phyloP scores from a whole-genome alignment of 2,329 filamentous ascomycete species.

The Aspergillus pseudoviridinutans region DNA sequence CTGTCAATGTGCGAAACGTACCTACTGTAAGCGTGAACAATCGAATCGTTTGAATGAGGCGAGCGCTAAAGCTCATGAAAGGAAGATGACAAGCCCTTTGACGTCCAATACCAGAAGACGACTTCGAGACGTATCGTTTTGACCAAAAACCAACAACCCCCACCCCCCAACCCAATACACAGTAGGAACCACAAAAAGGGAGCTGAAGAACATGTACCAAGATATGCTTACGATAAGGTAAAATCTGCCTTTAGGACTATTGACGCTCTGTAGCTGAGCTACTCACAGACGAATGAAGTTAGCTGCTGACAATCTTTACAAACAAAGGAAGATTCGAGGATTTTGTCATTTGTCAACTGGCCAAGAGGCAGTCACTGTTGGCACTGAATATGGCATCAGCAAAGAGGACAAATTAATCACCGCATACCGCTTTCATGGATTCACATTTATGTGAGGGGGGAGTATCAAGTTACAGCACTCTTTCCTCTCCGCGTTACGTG shows the following conservation, averaged over 20 bases:
- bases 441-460: conserved; percentile 88
- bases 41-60: not conserved
- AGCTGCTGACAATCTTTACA: conserved; percentile 93
- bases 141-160: no score
- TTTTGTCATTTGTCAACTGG: conserved; percentile 97
- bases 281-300: conserved; percentile 85
- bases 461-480: conserved; percentile 58
- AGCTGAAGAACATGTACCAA: conserved; percentile 94
- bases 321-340: conserved; percentile 98
- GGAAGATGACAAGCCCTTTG: conserved; percentile 86
- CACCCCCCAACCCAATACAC: conserved; percentile 88
- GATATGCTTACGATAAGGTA: conserved; percentile 90
- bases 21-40: conserved; percentile 13
- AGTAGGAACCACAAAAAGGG: conserved; percentile 84
- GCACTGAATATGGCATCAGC: conserved; percentile 89
- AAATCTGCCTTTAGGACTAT: conserved; percentile 29
- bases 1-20: conserved; percentile 10
- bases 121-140: conserved; percentile 96
- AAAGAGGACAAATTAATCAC: conserved; percentile 91
- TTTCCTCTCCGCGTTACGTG: no score
- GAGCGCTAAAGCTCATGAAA: conserved; percentile 33
- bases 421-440: conserved; percentile 95
- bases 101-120: conserved; percentile 85
- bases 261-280: not conserved
- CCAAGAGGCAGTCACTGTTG: conserved; percentile 91